These are phyloP conservation scores for Drechmeria coniospora DNA, from an alignment of 2,329 filamentous ascomycete species.

Conservation along the genomic window DNA sequence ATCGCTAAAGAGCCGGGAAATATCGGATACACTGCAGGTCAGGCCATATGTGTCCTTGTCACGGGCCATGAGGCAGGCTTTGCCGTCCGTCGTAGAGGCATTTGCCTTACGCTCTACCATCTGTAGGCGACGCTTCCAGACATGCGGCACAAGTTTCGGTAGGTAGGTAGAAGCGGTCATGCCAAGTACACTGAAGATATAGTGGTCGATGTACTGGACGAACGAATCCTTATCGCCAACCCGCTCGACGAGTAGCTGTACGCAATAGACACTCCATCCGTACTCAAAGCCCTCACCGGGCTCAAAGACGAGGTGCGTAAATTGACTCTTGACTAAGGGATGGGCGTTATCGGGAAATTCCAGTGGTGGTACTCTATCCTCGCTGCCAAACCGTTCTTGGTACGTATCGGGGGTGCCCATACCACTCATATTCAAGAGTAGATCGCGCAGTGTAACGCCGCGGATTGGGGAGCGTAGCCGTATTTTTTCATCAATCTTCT, in stretches of 20 bases:
- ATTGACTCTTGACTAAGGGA: constrained; percentile 2
- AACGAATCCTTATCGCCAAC: constrained; percentile 3
- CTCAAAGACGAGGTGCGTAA: constrained; percentile 4
- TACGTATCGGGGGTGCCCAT: constrained; percentile 4
- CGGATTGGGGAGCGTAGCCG: constrained; percentile 2
- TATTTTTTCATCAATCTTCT: constrained; percentile 1
- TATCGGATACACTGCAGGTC: constrained; percentile 4
- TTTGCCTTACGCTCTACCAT: constrained; percentile 3
- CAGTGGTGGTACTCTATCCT: constrained; percentile 1
- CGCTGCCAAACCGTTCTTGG: not conserved
- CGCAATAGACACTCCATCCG: constrained; percentile 3
- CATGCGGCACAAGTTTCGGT: constrained; percentile 2
- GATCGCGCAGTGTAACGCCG: constrained; percentile 2
- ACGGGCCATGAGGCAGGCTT: constrained; percentile 2
- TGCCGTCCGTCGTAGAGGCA: constrained; percentile 1
- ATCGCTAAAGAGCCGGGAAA: constrained; percentile 4
- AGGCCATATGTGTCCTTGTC: constrained; percentile 4
- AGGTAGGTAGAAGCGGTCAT: constrained; percentile 4
- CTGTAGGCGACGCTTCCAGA: constrained; percentile 4
- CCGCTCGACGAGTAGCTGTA: constrained; percentile 4
- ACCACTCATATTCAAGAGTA: constrained; percentile 2
- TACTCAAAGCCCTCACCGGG: constrained; percentile 5
- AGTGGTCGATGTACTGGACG: constrained; percentile 2
- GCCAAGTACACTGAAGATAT: constrained; percentile 3
- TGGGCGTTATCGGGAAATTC: constrained; percentile 4